phyloP scores from a whole-genome alignment of 495 filamentous ascomycete genomes.

The Penicilliopsis zonata region DNA sequence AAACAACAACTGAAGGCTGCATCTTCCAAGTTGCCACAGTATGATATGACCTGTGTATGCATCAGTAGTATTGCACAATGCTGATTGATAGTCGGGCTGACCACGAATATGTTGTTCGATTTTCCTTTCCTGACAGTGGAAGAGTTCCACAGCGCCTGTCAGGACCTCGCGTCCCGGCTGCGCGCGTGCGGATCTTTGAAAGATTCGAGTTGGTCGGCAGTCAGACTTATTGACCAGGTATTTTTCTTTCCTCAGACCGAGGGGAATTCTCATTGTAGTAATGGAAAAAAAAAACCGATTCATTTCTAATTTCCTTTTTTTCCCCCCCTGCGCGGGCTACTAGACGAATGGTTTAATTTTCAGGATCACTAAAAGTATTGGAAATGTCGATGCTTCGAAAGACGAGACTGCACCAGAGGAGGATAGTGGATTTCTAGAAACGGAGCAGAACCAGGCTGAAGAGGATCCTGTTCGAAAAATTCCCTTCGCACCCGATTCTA shows the following conservation, averaged over 20 bases:
- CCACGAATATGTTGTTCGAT: conserved; percentile 8
- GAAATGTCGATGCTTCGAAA: conserved; percentile 1
- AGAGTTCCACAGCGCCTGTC: conserved; percentile 51
- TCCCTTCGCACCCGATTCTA: neutral
- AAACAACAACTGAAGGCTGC: too few species aligned
- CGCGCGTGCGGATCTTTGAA: conserved; percentile 9
- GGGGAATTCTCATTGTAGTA: neutral
- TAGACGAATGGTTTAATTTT: conserved; percentile 20
- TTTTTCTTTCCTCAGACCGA: conserved; percentile 5
- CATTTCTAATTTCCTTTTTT: conserved; percentile 6
- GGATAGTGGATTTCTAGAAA: conserved; percentile 7
- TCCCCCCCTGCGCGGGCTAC: conserved; percentile 6
- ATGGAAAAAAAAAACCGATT: neutral
- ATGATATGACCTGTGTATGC: too few species aligned
- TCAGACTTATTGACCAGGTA: conserved; percentile 24
- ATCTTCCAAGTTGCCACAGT: too few species aligned
- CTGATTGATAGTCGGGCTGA: too few species aligned
- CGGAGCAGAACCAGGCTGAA: conserved; percentile 13
- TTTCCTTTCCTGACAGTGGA: conserved; percentile 44
- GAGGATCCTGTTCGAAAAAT: conserved; percentile 23
- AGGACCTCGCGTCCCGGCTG: conserved; percentile 44
- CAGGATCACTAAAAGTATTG: conserved; percentile 22
- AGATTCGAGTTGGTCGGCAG: conserved; percentile 14
- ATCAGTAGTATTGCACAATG: too few species aligned
- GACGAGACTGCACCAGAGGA: conserved; percentile 1